These are phyloP conservation scores for Capronia americana DNA, from an alignment of 2,329 filamentous ascomycete species.

Conservation along the genomic window DNA sequence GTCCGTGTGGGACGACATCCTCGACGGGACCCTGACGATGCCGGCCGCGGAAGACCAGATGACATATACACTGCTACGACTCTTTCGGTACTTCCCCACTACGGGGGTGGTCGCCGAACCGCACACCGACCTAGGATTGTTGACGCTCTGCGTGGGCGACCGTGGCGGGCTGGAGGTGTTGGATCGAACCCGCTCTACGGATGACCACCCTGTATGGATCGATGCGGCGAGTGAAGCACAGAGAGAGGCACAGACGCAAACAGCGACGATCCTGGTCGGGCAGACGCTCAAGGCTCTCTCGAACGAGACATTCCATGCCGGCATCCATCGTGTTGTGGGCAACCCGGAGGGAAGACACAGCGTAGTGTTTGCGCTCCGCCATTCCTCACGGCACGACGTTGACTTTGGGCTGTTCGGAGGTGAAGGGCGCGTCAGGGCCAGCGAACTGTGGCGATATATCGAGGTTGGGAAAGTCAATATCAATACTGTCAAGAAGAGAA, in stretches of 20 bases:
- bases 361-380: slow-evolving; percentile 41
- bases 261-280: slow-evolving; percentile 38
- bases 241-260: neutral
- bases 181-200: slow-evolving; percentile 25
- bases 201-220: slow-evolving; percentile 29
- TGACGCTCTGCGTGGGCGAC: slow-evolving; percentile 42
- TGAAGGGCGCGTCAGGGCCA: slow-evolving; percentile 33
- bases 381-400: slow-evolving; percentile 37
- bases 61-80: slow-evolving; percentile 38
- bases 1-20: slow-evolving; percentile 39
- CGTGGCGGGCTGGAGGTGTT: slow-evolving; percentile 40
- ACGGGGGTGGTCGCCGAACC: slow-evolving; percentile 36
- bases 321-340: slow-evolving; percentile 40
- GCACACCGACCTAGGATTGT: slow-evolving; percentile 42
- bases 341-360: slow-evolving; percentile 40
- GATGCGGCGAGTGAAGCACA: slow-evolving; percentile 27
- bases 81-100: slow-evolving; percentile 41
- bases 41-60: slow-evolving; percentile 29
- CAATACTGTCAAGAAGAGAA: slow-evolving; percentile 49
- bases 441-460: slow-evolving; percentile 37
- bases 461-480: slow-evolving; percentile 41
- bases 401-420: slow-evolving; percentile 40
- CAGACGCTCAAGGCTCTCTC: slow-evolving; percentile 39
- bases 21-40: slow-evolving; percentile 37
- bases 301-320: slow-evolving; percentile 33